Evolutionary conservation across 371 early-diverging fungal species (phyloP), one percentile per base, ranked within the genome.

Genomic region (Mortierella polycephala): DNA sequence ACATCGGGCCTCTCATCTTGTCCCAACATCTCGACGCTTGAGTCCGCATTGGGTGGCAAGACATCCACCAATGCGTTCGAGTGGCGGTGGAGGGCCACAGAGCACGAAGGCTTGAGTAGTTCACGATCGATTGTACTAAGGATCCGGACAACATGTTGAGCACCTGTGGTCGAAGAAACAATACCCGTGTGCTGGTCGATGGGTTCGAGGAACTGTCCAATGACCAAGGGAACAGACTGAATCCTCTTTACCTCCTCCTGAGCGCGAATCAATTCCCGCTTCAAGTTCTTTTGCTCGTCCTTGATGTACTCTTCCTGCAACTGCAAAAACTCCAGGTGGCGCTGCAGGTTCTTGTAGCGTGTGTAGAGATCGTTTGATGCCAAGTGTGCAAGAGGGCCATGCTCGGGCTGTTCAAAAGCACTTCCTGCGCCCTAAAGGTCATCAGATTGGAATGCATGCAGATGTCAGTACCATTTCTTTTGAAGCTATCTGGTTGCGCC

Each of bases 161-260:
- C 92, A 18, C 99, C 99, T 0, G 99, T 95, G 5, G 99, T 99
- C 14, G 98, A 97, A 20, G 95, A 95, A 47, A 99, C 95, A 81
- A 99, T 99, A 66, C 99, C 99, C 2, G 98, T 97, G 75, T 97
- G 93, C 75, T 94, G 93, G 86, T 99, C 99, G 75, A 99, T 96
- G 42, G 98, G 95, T 83, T 99, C 99, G 55, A 99, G 84, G 85
- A 99, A 99, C 84, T 99, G 99, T 30, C 99, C 99, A 83, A 99
- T 96, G 30, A 99, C 96, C 51, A 99, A 88, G 39, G 99, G 99
- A 16, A 99, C 99, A 20, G 98, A 96, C 83, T 97, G 95, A 75
- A 99, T 99, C 64, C 99, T 90, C 85, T 99, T 98, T 16, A 99
- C 99, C 84, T 99, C 99, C 75, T 99, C 98, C 83, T 97, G 97